Base-by-base conservation (phyloP, 768 basidiomycete species). In the Leccinum broughii region DNA sequence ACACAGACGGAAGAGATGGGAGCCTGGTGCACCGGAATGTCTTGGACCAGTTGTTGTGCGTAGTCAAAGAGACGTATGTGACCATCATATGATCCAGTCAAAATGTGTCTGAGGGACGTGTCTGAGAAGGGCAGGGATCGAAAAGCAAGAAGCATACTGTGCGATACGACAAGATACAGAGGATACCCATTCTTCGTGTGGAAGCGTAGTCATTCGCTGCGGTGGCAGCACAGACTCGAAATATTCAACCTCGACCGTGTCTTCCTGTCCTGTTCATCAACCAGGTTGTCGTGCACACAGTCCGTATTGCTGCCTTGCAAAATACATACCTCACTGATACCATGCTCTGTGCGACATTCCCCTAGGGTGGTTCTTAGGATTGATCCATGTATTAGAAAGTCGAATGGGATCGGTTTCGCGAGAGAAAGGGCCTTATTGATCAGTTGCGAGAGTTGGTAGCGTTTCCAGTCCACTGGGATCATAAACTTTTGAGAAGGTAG, bases 391-490 rank as follows among this genome's bases (percentile, higher is more conserved):
- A 97, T 79, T 50, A 99, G 75, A 73, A 98, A 98, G 74, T 99
- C 95, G 71, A 98, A 98, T 0, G 95, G 95, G 3, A 96, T 79
- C 0, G 91, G 86, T 57, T 85, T 84, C 0, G 81, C 72, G 17
- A 90, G 83, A 26, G 83, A 81, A 28, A 98, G 79, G 1, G 95
- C 92, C 70, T 97, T 97, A 78, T 99, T 99, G 60, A 99, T 87
- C 48, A 98, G 88, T 62, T 98, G 94, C 1, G 95, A 98, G 34
- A 99, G 88, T 68, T 98, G 96, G 74, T 91, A 98, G n/a, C 96
- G 87, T 59, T 83, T 85, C 95, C 95, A 98, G 73, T 84, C 77
- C 1, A 87, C 80, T 2, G 97, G 96, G 15, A 98, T 88, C 85
- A 97, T 87, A 71, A 93, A 98, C 69, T 93, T 93, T 72, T 95